Evolutionary conservation across 2,329 filamentous ascomycete species (phyloP).

Genomic region (Tothia fuscella): DNA sequence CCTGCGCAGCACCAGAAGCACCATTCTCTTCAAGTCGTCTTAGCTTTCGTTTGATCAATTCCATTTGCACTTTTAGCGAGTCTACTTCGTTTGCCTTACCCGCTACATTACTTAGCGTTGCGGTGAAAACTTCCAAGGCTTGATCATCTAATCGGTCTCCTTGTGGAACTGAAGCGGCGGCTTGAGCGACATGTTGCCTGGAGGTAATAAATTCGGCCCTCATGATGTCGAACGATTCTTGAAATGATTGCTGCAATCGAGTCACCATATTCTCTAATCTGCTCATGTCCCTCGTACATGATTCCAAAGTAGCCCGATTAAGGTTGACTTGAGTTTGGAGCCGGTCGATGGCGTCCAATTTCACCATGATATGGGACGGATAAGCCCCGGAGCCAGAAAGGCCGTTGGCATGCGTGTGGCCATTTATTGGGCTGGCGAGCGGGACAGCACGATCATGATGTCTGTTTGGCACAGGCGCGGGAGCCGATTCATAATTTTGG

Average conservation of each 20-base stretch:
- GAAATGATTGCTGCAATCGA: slow-evolving; percentile 18
- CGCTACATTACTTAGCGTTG: slow-evolving; percentile 28
- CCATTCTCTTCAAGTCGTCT: slow-evolving; percentile 24
- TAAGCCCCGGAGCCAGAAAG: background rate
- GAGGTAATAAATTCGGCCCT: slow-evolving; percentile 13
- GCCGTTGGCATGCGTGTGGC: slow-evolving; percentile 2
- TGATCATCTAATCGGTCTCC: slow-evolving; percentile 16
- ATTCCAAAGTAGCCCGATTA: slow-evolving; percentile 27
- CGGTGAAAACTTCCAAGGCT: slow-evolving; percentile 33
- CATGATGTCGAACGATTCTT: slow-evolving; percentile 16
- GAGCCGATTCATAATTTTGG: background rate
- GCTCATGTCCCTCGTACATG: slow-evolving; percentile 20
- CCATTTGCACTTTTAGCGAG: slow-evolving; percentile 33
- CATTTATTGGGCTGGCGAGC: slow-evolving; percentile 5
- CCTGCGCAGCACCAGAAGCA: background rate
- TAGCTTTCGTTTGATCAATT: slow-evolving; percentile 36
- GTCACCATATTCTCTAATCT: slow-evolving; percentile 7
- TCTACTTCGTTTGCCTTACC: slow-evolving; percentile 35
- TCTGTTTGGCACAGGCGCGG: slow-evolving; percentile 1
- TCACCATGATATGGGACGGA: slow-evolving; percentile 16
- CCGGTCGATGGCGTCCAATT: slow-evolving; percentile 30
- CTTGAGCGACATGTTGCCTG: background rate
- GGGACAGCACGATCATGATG: slow-evolving; percentile 3
- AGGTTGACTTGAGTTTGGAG: slow-evolving; percentile 37
- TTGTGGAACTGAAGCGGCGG: background rate